Base-by-base conservation (phyloP, 2,329 filamentous ascomycete species). In the Epichloe typhina region DNA sequence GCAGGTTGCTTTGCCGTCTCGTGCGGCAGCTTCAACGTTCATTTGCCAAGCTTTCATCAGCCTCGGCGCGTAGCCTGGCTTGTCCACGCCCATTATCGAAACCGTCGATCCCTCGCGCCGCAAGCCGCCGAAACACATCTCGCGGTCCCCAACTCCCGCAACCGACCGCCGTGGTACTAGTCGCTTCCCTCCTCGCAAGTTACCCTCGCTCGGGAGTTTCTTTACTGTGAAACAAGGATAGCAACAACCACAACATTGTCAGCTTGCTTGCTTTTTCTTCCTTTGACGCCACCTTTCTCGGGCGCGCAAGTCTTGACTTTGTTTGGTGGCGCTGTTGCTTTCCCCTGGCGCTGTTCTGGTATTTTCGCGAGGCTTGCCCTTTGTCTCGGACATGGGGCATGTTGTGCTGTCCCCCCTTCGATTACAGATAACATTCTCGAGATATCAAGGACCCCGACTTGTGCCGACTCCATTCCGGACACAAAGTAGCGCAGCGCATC, bases 371-470 rank as follows among this genome's bases (percentile, higher is more conserved):
- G 23, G 17, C 38, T 26, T 33, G 33, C 38, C 21, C 15, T 9
- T 51, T 39, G 50, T 47, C 39, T 26, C 46, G 40, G 50, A 48
- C 37, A 47, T 51, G 45, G 23, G 50, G 38, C 36, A 26, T 47
- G 46, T 17, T 23, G 8, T 31, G 13, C 11, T 17, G 21, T 47
- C 17, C 37, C 11, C 12, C 21, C 46, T 17, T 31, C 36, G 46
- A 31, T 21, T 12, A 31, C 37, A 19, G 38, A 49, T 31, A 31
- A 9, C n/a, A 43, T 49, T 13, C 36, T 33, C 26, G 26, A 13
- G 21, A 35, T 21, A 11, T n/a, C 38, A 42, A 36, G 12, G 36
- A 23, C n/a, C 19, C 19, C 36, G 8, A 38, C 35, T n/a, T 45
- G 31, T 36, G 19, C 23, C 17, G 3, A 3, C 17, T 36, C 23